phyloP scores from a whole-genome alignment of 768 basidiomycete species.

The Amanita rubescens region DNA sequence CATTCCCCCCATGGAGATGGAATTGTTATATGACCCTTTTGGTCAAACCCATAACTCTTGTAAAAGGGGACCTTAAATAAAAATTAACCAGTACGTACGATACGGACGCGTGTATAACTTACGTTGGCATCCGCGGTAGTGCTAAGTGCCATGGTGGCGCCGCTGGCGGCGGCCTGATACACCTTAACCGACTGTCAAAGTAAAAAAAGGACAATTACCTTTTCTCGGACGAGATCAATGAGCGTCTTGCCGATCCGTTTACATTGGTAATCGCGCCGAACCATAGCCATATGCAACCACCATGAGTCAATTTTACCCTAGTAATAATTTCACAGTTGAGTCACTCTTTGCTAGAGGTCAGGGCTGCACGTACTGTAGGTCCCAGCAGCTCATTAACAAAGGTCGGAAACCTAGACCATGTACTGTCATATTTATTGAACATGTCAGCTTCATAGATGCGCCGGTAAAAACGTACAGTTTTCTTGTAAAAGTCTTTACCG shows the following conservation, averaged over 20 bases:
- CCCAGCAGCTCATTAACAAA: constrained; percentile 17
- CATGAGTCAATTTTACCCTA: constrained; percentile 21
- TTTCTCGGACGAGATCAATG: constrained; percentile 20
- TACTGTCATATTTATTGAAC: constrained; percentile 11
- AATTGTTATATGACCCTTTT: constrained; percentile 15
- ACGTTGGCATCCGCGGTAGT: constrained; percentile 19
- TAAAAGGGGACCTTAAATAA: constrained; percentile 18
- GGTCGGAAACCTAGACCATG: constrained; percentile 14
- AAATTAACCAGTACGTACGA: neutral
- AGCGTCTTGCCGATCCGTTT: constrained; percentile 18
- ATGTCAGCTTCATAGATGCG: neutral
- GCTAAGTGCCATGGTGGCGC: constrained; percentile 12
- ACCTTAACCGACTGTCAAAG: neutral
- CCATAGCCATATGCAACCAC: constrained; percentile 23
- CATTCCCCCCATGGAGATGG: constrained; percentile 22
- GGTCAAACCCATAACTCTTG: constrained; percentile 13
- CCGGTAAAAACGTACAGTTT: constrained; percentile 11
- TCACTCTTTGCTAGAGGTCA: neutral
- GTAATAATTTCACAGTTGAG: neutral
- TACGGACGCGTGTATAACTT: neutral
- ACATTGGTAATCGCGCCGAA: constrained; percentile 19
- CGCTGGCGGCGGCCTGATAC: constrained; percentile 12
- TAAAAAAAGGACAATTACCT: constrained; percentile 11
- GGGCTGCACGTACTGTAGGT: constrained; percentile 12
- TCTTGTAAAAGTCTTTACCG: constrained; percentile 18